Evolutionary conservation across 2,329 filamentous ascomycete genomes (phyloP).

Genomic region (Arthrinium puccinioides): DNA sequence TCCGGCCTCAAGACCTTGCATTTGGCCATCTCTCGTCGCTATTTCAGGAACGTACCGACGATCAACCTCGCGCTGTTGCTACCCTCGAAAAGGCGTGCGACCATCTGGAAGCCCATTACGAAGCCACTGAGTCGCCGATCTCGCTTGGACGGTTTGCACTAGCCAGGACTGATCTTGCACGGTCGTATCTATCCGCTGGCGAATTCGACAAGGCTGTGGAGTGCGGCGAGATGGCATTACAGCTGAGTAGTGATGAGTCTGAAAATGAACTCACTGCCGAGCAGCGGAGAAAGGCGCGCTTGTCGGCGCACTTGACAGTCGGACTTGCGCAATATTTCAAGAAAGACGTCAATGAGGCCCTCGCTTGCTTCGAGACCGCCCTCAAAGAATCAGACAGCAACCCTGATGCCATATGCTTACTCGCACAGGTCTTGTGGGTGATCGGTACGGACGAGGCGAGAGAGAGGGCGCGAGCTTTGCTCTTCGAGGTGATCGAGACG

Average conservation of each 20-base stretch:
- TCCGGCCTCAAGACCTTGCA: slow-evolving; percentile 62
- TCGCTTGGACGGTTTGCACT: slow-evolving; percentile 72
- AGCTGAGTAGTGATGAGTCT: slow-evolving; percentile 66
- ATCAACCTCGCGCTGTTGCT: slow-evolving; percentile 55
- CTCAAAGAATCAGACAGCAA: slow-evolving; percentile 69
- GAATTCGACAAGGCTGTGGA: slow-evolving; percentile 65
- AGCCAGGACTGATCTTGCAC: slow-evolving; percentile 78
- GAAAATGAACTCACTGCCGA: slow-evolving; percentile 58
- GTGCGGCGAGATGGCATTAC: slow-evolving; percentile 72
- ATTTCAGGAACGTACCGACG: slow-evolving; percentile 72
- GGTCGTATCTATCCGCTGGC: slow-evolving; percentile 67
- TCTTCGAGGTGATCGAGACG: slow-evolving; percentile 73
- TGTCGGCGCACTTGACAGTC: slow-evolving; percentile 80
- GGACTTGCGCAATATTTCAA: slow-evolving; percentile 76
- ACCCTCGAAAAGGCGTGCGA: slow-evolving; percentile 61
- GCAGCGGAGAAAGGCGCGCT: slow-evolving; percentile 60
- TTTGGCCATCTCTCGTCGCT: slow-evolving; percentile 74
- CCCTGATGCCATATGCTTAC: slow-evolving; percentile 77
- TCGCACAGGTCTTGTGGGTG: slow-evolving; percentile 91
- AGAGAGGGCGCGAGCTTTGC: slow-evolving; percentile 66
- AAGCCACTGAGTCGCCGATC: slow-evolving; percentile 68
- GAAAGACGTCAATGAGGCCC: slow-evolving; percentile 57
- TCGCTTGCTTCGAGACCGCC: slow-evolving; percentile 73
- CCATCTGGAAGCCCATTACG: slow-evolving; percentile 72
- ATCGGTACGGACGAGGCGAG: slow-evolving; percentile 69